A percentile compares a stretch with the other conserved stretches of the same genome.
phyloP scores from a whole-genome alignment of 1,284 basidiomycete species.

The Coniferiporia weirii region DNA sequence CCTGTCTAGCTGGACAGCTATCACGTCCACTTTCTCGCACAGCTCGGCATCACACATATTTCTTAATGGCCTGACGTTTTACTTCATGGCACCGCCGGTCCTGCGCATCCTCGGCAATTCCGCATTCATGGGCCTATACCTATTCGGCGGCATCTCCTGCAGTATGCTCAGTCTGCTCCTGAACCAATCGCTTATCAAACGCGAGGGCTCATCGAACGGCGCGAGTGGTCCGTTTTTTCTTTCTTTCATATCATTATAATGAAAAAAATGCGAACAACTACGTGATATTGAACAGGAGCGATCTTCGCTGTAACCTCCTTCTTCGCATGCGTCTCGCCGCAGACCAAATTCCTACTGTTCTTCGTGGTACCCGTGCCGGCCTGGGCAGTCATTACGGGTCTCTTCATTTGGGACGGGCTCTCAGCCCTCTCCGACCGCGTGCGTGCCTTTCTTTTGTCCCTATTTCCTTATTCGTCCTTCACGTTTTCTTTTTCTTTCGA shows the following conservation, averaged over 20 bases:
- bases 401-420: slow-evolving; percentile 72
- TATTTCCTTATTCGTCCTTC: slow-evolving; percentile 22
- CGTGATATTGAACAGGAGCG: slow-evolving; percentile 44
- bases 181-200: slow-evolving; percentile 40
- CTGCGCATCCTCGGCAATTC: slow-evolving; percentile 65
- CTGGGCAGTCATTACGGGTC: slow-evolving; percentile 70
- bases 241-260: not conserved
- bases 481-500: not conserved
- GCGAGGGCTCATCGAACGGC: slow-evolving; percentile 54
- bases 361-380: slow-evolving; percentile 82
- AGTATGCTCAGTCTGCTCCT: slow-evolving; percentile 57
- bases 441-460: slow-evolving; percentile 10
- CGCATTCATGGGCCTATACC: slow-evolving; percentile 71
- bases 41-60: slow-evolving; percentile 57
- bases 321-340: slow-evolving; percentile 68
- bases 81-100: slow-evolving; percentile 72
- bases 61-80: slow-evolving; percentile 77
- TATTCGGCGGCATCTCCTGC: slow-evolving; percentile 66
- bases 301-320: slow-evolving; percentile 71
- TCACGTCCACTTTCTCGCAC: slow-evolving; percentile 78
- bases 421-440: slow-evolving; percentile 38
- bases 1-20: slow-evolving; percentile 66
- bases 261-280: not conserved
- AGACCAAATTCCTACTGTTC: slow-evolving; percentile 70
- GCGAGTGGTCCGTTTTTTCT: slow-evolving; percentile 57